These are phyloP conservation scores for Candida khao-thaluensis DNA, from an alignment of 805 yeast genomes.

Conservation along the genomic window DNA sequence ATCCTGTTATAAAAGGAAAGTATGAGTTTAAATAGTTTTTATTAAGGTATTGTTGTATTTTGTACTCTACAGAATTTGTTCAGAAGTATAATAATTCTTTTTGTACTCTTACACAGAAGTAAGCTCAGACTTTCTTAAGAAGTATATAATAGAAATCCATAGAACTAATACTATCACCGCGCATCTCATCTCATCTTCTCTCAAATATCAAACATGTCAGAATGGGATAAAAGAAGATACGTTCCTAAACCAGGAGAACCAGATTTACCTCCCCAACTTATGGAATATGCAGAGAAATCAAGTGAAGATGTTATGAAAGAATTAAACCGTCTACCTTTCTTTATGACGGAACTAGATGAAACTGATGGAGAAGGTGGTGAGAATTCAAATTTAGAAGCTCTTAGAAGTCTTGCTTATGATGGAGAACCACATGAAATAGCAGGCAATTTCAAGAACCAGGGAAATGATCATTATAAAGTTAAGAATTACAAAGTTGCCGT, in stretches of 20 bases:
- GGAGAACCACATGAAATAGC: slow-evolving; percentile 96
- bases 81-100: too few relatives aligned
- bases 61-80: too few relatives aligned
- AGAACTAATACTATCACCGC: too few relatives aligned
- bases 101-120: too few relatives aligned
- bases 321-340: slow-evolving; percentile 82
- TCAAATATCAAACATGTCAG: too few relatives aligned
- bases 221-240: slow-evolving; percentile 43
- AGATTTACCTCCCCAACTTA: slow-evolving; percentile 77
- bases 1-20: not conserved
- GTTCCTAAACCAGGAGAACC: slow-evolving; percentile 61
- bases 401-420: slow-evolving; percentile 87
- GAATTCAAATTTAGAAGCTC: slow-evolving; percentile 76
- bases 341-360: slow-evolving; percentile 85
- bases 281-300: slow-evolving; percentile 58
- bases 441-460: slow-evolving; percentile 84
- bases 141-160: too few relatives aligned
- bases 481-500: slow-evolving; percentile 76
- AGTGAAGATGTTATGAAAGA: slow-evolving; percentile 76
- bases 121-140: too few relatives aligned
- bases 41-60: too few relatives aligned
- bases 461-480: slow-evolving; percentile 78
- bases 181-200: too few relatives aligned
- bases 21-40: too few relatives aligned
- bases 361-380: slow-evolving; percentile 76